A percentile compares a stretch with the other conserved stretches of the same genome.
Evolutionary conservation across 1,284 basidiomycete genomes (phyloP).

Genomic region (Cystobasidium slooffiae): DNA sequence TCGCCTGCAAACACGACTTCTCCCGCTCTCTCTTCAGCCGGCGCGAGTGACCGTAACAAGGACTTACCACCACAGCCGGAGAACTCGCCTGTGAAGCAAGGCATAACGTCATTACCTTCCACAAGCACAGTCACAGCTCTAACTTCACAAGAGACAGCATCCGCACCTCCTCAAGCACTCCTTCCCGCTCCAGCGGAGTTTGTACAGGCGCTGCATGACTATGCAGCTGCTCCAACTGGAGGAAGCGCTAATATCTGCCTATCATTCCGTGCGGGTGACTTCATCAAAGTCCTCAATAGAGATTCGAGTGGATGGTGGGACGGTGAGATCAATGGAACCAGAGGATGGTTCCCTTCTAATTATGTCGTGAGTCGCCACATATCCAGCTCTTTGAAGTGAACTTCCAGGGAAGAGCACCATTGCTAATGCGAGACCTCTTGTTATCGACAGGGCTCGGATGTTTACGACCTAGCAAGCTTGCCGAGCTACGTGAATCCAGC

Average conservation of each 20-base stretch:
- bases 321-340: constrained; percentile 71
- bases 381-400: not conserved
- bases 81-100: constrained; percentile 7
- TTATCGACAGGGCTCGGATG: not conserved
- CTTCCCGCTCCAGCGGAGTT: constrained; percentile 46
- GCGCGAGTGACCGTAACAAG: constrained; percentile 29
- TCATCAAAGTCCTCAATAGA: constrained; percentile 84
- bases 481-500: constrained; percentile 4
- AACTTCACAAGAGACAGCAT: not conserved
- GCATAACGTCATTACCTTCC: not conserved
- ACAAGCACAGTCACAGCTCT: constrained; percentile 1
- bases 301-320: constrained; percentile 98
- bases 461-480: not conserved
- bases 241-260: constrained; percentile 66
- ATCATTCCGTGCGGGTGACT: constrained; percentile 82
- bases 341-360: constrained; percentile 98
- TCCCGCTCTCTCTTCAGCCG: not conserved
- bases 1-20: constrained; percentile 3
- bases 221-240: constrained; percentile 48
- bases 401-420: not conserved
- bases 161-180: not conserved
- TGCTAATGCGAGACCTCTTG: not conserved
- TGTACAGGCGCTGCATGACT: constrained; percentile 58
- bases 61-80: constrained; percentile 31
- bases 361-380: constrained; percentile 55